These are phyloP conservation scores for Ustilago trichophora DNA, from an alignment of 1,284 basidiomycete species.

Conservation along the genomic window DNA sequence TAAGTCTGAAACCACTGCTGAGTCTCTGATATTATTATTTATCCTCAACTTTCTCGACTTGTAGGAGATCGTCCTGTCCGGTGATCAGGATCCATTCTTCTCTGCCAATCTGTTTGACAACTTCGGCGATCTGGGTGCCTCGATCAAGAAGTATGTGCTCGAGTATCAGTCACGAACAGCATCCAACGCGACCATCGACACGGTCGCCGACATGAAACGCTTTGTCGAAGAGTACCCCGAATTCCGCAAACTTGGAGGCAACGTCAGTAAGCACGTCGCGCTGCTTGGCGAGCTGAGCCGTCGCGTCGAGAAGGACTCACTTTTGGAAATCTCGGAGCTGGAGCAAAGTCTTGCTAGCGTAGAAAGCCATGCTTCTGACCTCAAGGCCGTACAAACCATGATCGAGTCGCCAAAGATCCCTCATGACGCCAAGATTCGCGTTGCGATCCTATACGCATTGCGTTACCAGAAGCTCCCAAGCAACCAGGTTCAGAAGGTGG, in stretches of 20 bases:
- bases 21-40: too few species aligned
- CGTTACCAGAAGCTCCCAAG: constrained; percentile 92
- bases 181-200: constrained; percentile 86
- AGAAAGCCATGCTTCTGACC: constrained; percentile 81
- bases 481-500: constrained; percentile 82
- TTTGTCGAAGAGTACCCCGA: constrained; percentile 99
- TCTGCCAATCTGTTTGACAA: constrained; percentile 89
- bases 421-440: constrained; percentile 82
- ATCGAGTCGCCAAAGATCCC: constrained; percentile 74
- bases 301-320: constrained; percentile 80
- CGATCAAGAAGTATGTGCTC: constrained; percentile 90
- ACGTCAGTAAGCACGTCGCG: constrained; percentile 97
- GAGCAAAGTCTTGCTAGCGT: constrained; percentile 95
- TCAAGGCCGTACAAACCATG: constrained; percentile 70
- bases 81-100: constrained; percentile 93
- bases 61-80: constrained; percentile 92
- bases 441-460: constrained; percentile 93
- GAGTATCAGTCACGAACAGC: constrained; percentile 85
- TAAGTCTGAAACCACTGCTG: too few species aligned
- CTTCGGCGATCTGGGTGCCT: constrained; percentile 94
- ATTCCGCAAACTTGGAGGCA: constrained; percentile 92
- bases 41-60: too few species aligned
- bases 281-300: constrained; percentile 94
- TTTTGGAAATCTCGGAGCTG: constrained; percentile 86
- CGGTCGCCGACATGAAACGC: constrained; percentile 77